Conservation (phyloP, 2,329 filamentous ascomycete species). For the Bipolaris sorokiniana region DNA sequence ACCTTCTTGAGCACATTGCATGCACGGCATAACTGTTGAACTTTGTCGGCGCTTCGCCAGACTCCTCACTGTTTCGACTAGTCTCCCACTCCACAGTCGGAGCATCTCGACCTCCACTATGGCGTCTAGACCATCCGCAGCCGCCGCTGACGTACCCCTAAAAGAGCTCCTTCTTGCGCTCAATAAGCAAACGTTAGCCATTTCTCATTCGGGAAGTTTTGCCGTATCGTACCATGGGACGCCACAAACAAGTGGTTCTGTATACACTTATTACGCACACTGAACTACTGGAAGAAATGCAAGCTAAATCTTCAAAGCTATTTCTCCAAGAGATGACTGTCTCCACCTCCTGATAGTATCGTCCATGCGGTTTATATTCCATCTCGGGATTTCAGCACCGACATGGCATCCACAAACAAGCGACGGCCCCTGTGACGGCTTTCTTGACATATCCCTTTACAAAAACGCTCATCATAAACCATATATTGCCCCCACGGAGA, state of each 20-base stretch:
- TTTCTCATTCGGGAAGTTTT: neutral
- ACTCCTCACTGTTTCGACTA: constrained; percentile 27
- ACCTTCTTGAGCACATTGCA: constrained; percentile 9
- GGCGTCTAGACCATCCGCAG: constrained; percentile 22
- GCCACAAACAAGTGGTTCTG: neutral
- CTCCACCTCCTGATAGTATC: neutral
- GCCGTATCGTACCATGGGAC: neutral
- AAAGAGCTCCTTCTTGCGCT: constrained; percentile 2
- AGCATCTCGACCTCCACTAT: constrained; percentile 12
- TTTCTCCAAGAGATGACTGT: neutral
- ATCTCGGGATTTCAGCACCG: neutral
- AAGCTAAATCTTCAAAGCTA: neutral
- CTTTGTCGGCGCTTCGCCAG: constrained; percentile 29
- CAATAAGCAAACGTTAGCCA: constrained; percentile 12
- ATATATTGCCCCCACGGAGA: neutral
- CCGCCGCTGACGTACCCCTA: constrained; percentile 23
- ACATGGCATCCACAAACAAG: neutral
- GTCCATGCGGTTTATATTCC: neutral
- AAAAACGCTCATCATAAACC: neutral
- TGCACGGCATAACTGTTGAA: constrained; percentile 20
- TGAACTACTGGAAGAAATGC: neutral
- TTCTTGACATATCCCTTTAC: neutral
- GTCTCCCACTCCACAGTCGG: neutral
- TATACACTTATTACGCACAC: neutral
- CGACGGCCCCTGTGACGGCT: neutral